These are phyloP conservation scores for Carnegiea gigantea DNA, from an alignment of 179 eudicot species.

Conservation along the genomic window DNA sequence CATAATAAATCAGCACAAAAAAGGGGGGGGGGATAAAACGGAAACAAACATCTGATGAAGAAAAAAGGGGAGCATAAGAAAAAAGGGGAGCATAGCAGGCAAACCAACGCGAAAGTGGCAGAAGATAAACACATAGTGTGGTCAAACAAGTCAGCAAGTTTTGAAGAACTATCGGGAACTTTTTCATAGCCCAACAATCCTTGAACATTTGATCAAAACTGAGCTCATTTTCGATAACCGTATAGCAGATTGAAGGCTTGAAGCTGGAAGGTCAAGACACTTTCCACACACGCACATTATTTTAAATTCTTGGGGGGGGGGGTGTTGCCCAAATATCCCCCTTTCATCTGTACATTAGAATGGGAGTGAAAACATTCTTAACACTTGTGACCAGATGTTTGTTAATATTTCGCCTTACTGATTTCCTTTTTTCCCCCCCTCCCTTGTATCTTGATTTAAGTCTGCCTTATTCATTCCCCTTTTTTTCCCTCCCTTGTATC, in stretches of 20 bases:
- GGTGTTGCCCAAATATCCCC: not conserved
- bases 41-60: too few species aligned
- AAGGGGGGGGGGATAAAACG: too few species aligned
- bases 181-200: not conserved
- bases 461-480: too few species aligned
- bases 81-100: too few species aligned
- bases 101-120: not conserved
- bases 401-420: conserved; percentile 20
- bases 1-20: too few species aligned
- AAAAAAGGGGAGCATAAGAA: too few species aligned
- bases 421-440: too few species aligned
- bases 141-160: not conserved
- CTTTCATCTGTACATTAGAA: conserved; percentile 28
- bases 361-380: conserved; percentile 13
- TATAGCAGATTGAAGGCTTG: not conserved
- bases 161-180: not conserved
- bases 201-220: not conserved
- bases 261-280: not conserved
- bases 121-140: not conserved
- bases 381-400: conserved; percentile 15
- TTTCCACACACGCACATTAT: not conserved
- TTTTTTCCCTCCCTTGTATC: not conserved
- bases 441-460: too few species aligned
- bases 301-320: not conserved
- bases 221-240: not conserved